These are phyloP conservation scores for Babesia ovis DNA, from an alignment of 169 alveolate species.

Conservation along the genomic window DNA sequence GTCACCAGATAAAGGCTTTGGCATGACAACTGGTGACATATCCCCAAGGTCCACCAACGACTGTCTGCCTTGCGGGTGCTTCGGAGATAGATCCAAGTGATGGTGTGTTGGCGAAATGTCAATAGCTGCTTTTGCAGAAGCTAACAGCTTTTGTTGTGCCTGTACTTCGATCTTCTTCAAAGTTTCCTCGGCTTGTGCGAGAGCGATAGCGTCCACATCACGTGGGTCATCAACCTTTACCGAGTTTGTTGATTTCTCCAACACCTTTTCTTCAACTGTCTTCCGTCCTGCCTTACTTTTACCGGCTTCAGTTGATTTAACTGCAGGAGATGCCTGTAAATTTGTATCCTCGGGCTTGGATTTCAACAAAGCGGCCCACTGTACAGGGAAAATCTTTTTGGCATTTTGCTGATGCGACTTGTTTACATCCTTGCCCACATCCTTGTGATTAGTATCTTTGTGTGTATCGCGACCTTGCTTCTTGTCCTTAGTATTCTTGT, in stretches of 20 bases:
- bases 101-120: background rate
- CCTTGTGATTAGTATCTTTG: slow-evolving; percentile 1
- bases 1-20: slow-evolving; percentile 29
- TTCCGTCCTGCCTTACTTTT: background rate
- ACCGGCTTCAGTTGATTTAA: background rate
- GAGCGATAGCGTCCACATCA: slow-evolving; percentile 20
- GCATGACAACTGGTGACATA: slow-evolving; percentile 61
- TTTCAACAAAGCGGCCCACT: slow-evolving; percentile 40
- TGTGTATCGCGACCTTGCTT: background rate
- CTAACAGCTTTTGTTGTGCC: background rate
- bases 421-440: background rate
- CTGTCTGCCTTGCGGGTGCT: background rate
- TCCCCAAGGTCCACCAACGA: slow-evolving; percentile 6
- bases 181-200: slow-evolving; percentile 38
- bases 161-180: slow-evolving; percentile 21
- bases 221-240: background rate
- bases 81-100: background rate
- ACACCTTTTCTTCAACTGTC: background rate
- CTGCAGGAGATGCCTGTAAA: background rate
- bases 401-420: slow-evolving; percentile 5
- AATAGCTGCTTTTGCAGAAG: background rate
- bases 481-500: background rate
- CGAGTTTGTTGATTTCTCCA: background rate
- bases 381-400: slow-evolving; percentile 10
- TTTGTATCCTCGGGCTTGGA: slow-evolving; percentile 12